These are phyloP conservation scores for Phialophora chinensis DNA, from an alignment of 2,329 filamentous ascomycete species.

Conservation along the genomic window DNA sequence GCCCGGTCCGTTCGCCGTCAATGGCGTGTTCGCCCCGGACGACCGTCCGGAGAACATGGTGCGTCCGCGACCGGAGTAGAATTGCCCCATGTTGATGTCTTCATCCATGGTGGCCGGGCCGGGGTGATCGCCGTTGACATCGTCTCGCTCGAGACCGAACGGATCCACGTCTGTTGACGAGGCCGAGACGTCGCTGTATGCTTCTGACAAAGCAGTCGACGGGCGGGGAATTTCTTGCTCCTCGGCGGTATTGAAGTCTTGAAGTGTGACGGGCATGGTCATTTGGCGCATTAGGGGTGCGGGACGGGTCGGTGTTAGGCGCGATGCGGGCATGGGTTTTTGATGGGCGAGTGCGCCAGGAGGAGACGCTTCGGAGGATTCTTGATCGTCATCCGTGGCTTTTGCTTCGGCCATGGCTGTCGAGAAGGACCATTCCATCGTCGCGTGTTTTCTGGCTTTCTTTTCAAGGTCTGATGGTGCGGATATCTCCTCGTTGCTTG, in stretches of 20 bases:
- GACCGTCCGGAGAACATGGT: conserved; percentile 32
- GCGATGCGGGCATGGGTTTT: conserved; percentile 14
- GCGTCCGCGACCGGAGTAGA: conserved; percentile 35
- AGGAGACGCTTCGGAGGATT: conserved; percentile 24
- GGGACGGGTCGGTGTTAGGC: conserved; percentile 34
- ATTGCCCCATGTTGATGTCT: conserved; percentile 28
- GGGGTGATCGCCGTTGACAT: conserved; percentile 30
- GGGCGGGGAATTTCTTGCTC: conserved; percentile 35
- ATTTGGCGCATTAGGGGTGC: conserved; percentile 35
- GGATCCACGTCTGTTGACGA: conserved; percentile 39
- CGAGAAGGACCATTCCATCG: conserved; percentile 51
- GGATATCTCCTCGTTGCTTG: background rate
- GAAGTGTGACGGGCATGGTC: conserved; percentile 39
- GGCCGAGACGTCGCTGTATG: conserved; percentile 37
- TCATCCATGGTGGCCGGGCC: conserved; percentile 38
- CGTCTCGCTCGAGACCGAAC: conserved; percentile 36
- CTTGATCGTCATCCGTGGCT: conserved; percentile 9
- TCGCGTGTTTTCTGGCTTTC: conserved; percentile 41
- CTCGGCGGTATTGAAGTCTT: conserved; percentile 34
- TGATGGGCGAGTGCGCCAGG: conserved; percentile 4
- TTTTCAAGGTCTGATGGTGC: conserved; percentile 15
- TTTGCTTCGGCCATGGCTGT: conserved; percentile 49
- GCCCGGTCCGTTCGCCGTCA: conserved; percentile 30
- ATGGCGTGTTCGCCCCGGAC: conserved; percentile 19
- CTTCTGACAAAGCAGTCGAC: conserved; percentile 37